Percentiles rank a stretch among this genome's conserved stretches.
phyloP scores from a whole-genome alignment of 2,329 filamentous ascomycete genomes.

The Pezicula neosporulosa region DNA sequence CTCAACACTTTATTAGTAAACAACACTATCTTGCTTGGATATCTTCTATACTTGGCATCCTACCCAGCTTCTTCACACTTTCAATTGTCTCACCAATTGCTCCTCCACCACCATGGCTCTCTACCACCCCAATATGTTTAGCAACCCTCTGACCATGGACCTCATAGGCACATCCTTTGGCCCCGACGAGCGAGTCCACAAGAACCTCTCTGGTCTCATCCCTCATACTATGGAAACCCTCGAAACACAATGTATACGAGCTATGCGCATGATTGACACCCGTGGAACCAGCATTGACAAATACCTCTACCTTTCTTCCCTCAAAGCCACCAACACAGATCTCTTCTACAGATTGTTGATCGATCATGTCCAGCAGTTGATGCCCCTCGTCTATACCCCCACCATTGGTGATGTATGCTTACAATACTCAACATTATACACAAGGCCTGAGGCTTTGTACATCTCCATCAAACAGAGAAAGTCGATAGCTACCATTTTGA shows the following conservation, averaged over 20 bases:
- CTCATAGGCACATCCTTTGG: slow-evolving; percentile 57
- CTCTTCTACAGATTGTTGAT: slow-evolving; percentile 82
- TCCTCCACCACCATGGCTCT: too few relatives aligned
- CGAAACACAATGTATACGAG: slow-evolving; percentile 59
- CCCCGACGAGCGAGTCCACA: slow-evolving; percentile 58
- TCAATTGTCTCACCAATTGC: too few relatives aligned
- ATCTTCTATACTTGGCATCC: too few relatives aligned
- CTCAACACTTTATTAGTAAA: not conserved
- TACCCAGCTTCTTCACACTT: too few relatives aligned
- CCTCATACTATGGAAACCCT: slow-evolving; percentile 61
- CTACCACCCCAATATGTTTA: not conserved
- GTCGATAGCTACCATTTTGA: slow-evolving; percentile 81
- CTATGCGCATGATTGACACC: slow-evolving; percentile 70
- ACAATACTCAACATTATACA: slow-evolving; percentile 94
- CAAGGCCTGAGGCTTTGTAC: slow-evolving; percentile 91
- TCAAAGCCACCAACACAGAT: slow-evolving; percentile 74
- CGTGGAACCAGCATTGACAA: slow-evolving; percentile 73
- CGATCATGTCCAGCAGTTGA: slow-evolving; percentile 72
- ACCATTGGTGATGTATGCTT: slow-evolving; percentile 95
- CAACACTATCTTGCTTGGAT: too few relatives aligned
- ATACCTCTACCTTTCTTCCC: slow-evolving; percentile 75
- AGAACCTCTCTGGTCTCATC: slow-evolving; percentile 64
- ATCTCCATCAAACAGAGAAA: slow-evolving; percentile 93
- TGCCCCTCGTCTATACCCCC: slow-evolving; percentile 82
- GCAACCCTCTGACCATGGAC: slow-evolving; percentile 6